A percentile compares a stretch with the other conserved stretches of the same genome.
phyloP scores from a whole-genome alignment of 257 asterid species.

The Nicotiana undulata region DNA sequence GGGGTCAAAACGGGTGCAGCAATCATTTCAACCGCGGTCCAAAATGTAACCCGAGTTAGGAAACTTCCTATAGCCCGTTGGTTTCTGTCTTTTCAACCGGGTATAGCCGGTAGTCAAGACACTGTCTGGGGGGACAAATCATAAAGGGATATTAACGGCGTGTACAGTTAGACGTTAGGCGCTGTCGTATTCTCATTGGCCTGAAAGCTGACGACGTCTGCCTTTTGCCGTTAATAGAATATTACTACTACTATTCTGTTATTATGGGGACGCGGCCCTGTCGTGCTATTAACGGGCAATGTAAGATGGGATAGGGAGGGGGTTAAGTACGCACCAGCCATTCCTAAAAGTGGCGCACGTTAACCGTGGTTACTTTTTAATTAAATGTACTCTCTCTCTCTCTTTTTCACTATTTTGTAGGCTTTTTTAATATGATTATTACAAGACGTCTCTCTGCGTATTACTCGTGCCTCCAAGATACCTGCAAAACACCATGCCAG shows the following conservation, averaged over 20 bases:
- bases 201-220: conserved; percentile 32
- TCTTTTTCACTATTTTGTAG: not conserved
- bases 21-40: conserved; percentile 22
- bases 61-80: conserved; percentile 14
- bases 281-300: conserved; percentile 57
- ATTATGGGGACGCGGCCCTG: conserved; percentile 50
- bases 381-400: not conserved
- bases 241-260: conserved; percentile 14
- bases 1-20: conserved; percentile 16
- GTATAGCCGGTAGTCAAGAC: conserved; percentile 28
- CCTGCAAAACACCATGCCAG: not conserved
- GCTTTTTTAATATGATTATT: not conserved
- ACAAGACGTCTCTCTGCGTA: not conserved
- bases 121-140: conserved; percentile 30
- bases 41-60: conserved; percentile 12
- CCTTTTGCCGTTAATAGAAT: conserved; percentile 14
- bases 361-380: not conserved
- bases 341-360: not conserved
- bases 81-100: conserved; percentile 33
- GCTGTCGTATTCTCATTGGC: conserved; percentile 27
- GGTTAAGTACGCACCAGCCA: conserved; percentile 1
- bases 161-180: conserved; percentile 21
- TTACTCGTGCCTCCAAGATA: not conserved
- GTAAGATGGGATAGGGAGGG: conserved; percentile 21
- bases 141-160: conserved; percentile 28